Evolutionary conservation across 164 flowering plant genomes (phyloP).

Genomic region (Umbilicus rupestris): DNA sequence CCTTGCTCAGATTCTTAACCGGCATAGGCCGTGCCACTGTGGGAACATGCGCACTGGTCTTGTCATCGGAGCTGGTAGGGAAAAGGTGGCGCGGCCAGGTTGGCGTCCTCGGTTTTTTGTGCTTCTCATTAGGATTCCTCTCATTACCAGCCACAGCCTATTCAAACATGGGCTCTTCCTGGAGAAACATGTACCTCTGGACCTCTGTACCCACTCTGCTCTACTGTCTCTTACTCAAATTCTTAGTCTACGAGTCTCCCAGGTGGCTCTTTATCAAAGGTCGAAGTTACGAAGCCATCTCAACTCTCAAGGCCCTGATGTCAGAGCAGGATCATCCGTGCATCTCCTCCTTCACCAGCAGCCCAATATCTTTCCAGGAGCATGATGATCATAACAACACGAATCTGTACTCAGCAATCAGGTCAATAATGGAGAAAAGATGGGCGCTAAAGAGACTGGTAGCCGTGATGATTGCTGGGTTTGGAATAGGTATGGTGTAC

Average conservation of each 20-base stretch:
- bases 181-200: slow-evolving; percentile 42
- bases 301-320: slow-evolving; percentile 30
- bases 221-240: slow-evolving; percentile 33
- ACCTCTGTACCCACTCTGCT: slow-evolving; percentile 35
- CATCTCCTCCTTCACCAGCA: slow-evolving; percentile 16
- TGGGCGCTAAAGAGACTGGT: slow-evolving; percentile 46
- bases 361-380: neutral
- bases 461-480: slow-evolving; percentile 38
- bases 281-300: slow-evolving; percentile 35
- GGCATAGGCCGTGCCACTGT: slow-evolving; percentile 55
- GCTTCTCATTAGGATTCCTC: slow-evolving; percentile 56
- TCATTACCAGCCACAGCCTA: slow-evolving; percentile 56
- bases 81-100: slow-evolving; percentile 60
- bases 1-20: slow-evolving; percentile 42
- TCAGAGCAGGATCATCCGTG: slow-evolving; percentile 36
- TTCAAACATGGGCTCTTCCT: slow-evolving; percentile 22
- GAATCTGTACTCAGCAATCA: slow-evolving; percentile 10
- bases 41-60: slow-evolving; percentile 52
- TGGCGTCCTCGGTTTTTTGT: slow-evolving; percentile 56
- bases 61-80: slow-evolving; percentile 56
- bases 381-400: neutral
- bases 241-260: slow-evolving; percentile 52
- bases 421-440: slow-evolving; percentile 29
- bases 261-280: slow-evolving; percentile 51
- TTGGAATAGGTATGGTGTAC: slow-evolving; percentile 54